These are phyloP conservation scores for Globisporangium polare DNA, from an alignment of 352 stramenopile species.

Conservation along the genomic window DNA sequence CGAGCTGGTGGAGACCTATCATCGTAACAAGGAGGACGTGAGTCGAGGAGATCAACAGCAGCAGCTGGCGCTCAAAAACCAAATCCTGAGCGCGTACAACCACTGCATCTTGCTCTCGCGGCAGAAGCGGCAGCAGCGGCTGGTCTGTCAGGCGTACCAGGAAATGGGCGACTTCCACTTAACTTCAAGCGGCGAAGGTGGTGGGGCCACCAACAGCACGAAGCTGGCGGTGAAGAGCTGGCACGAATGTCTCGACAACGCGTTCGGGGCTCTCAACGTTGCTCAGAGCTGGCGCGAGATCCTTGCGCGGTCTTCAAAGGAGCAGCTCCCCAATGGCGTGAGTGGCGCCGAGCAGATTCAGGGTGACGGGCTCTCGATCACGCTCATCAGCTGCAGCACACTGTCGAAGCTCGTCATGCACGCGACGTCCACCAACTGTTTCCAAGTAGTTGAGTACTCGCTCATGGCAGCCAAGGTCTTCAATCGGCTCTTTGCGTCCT, in stretches of 20 bases:
- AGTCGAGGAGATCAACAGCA: background rate
- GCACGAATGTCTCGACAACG: constrained; percentile 73
- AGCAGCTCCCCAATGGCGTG: constrained; percentile 15
- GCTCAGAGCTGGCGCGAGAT: constrained; percentile 46
- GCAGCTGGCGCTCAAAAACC: constrained; percentile 13
- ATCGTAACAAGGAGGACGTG: constrained; percentile 10
- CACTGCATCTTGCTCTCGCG: constrained; percentile 50
- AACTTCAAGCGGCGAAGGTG: constrained; percentile 15
- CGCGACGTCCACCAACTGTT: constrained; percentile 24
- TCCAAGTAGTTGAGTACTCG: constrained; percentile 51
- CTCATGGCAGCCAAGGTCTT: constrained; percentile 62
- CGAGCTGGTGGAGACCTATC: constrained; percentile 41
- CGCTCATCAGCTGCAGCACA: constrained; percentile 42
- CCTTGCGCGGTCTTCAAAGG: constrained; percentile 19
- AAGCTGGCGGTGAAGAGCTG: constrained; percentile 54
- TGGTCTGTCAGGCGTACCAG: constrained; percentile 57
- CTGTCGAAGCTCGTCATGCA: constrained; percentile 60
- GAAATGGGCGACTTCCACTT: constrained; percentile 76
- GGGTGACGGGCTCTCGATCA: constrained; percentile 54
- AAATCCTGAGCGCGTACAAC: constrained; percentile 36
- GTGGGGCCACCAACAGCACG: background rate
- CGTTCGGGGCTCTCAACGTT: constrained; percentile 53
- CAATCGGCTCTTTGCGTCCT: constrained; percentile 50
- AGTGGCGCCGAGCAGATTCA: constrained; percentile 28
- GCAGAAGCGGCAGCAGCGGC: constrained; percentile 61